phyloP scores from a whole-genome alignment of 371 early-diverging fungal species.

The Mucor piriformis region DNA sequence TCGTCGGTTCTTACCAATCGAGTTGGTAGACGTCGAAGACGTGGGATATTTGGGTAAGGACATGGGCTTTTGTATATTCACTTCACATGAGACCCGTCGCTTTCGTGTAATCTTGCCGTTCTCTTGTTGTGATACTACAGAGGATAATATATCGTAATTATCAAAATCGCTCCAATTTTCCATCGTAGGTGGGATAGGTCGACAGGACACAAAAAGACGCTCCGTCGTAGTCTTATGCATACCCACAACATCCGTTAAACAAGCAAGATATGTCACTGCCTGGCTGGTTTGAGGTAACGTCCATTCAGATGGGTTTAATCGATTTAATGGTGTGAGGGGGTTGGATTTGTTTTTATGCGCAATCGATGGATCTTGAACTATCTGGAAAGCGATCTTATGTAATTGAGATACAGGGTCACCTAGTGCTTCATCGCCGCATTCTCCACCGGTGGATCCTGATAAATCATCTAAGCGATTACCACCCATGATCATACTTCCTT shows the following conservation, averaged over 20 bases:
- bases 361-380: conserved; percentile 56
- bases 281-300: conserved; percentile 50
- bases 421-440: conserved; percentile 53
- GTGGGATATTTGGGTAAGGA: conserved; percentile 26
- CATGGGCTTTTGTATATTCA: conserved; percentile 29
- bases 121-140: conserved; percentile 25
- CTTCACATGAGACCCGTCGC: conserved; percentile 52
- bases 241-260: conserved; percentile 78
- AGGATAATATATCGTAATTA: conserved; percentile 16
- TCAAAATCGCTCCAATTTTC: conserved; percentile 16
- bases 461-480: conserved; percentile 59
- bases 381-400: conserved; percentile 90
- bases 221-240: conserved; percentile 72
- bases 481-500: conserved; percentile 79
- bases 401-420: conserved; percentile 84
- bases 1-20: conserved; percentile 25
- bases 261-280: conserved; percentile 71
- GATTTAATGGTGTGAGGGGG: conserved; percentile 13
- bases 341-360: conserved; percentile 36
- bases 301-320: conserved; percentile 16
- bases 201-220: conserved; percentile 31
- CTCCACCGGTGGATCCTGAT: conserved; percentile 55
- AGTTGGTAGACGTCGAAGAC: conserved; percentile 6
- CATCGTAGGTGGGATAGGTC: conserved; percentile 6
- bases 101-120: conserved; percentile 42